These are phyloP conservation scores for Peribolospora baueri DNA, from an alignment of 768 basidiomycete species.

Conservation along the genomic window DNA sequence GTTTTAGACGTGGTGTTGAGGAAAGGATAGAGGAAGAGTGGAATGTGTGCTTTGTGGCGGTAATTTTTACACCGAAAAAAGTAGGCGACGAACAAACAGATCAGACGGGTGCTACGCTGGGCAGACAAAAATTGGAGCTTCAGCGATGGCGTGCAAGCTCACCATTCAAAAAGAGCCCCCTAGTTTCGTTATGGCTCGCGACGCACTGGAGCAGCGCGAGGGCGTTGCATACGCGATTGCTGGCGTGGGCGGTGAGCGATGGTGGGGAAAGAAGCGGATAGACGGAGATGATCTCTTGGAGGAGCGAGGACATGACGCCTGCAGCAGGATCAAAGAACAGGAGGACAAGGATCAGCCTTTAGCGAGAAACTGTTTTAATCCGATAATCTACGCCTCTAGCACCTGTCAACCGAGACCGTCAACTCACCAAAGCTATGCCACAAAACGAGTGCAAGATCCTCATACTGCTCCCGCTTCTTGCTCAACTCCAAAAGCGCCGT, in stretches of 20 bases:
- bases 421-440: constrained; percentile 89
- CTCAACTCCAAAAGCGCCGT: constrained; percentile 77
- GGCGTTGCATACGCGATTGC: constrained; percentile 96
- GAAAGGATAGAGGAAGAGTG: constrained; percentile 85
- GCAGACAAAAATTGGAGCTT: background rate
- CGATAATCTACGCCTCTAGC: background rate
- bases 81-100: background rate
- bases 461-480: constrained; percentile 97
- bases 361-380: background rate
- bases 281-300: constrained; percentile 95
- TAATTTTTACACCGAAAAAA: background rate
- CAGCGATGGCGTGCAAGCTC: constrained; percentile 9
- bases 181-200: constrained; percentile 85
- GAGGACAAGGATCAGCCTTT: background rate
- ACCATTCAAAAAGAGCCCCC: constrained; percentile 88
- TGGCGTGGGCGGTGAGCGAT: constrained; percentile 85
- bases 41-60: constrained; percentile 54
- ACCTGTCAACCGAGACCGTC: background rate
- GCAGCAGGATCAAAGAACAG: background rate
- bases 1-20: constrained; percentile 97
- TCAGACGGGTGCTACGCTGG: background rate
- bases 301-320: constrained; percentile 93
- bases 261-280: constrained; percentile 90
- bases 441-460: constrained; percentile 84
- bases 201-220: constrained; percentile 94